Base-by-base conservation (phyloP, 139 green algal genomes). In the Nannochloris sp. region DNA sequence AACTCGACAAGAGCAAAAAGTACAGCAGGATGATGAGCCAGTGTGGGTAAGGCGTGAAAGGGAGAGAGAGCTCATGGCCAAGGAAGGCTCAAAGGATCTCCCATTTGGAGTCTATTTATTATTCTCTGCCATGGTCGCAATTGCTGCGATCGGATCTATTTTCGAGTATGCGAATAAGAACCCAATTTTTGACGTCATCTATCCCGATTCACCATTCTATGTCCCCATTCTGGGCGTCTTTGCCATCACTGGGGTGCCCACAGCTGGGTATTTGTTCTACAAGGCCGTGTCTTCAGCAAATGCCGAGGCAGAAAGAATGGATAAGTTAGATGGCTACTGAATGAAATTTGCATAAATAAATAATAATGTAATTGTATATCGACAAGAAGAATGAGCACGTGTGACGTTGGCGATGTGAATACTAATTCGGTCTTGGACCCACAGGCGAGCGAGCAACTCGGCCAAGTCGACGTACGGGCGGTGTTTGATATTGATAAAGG, bases 31-130 rank as follows among this genome's bases (percentile, higher is more conserved):
- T 23, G 66, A 81, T 6, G 60, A 82, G 10, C 88, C 88, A 1
- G 67, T 83, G 16, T 95, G 88, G 88, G 80, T 88, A 14, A 66
- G 80, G 14, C 68, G 80, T 18, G 88, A 95, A 68, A 80, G 84
- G 54, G 76, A 90, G 75, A 73, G 78, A 6, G 72, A 87, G 68
- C 60, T 90, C 24, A 64, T 75, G 24, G 67, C 70, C 19, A 65
- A 73, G 61, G 44, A 73, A 15, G 67, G 70, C 27, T 40, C 34
- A 18, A 36, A 43, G 23, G 65, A 73, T 54, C 73, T 95, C 12
- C 87, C 88, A 0, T 95, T 90, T 73, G 70, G 68, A 4, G 62
- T 90, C 15, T 90, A 83, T 59, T 75, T 96, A 14, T 53, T 95
- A 10, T 66, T 68, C 29, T 90, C 85, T 37, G 53, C 68, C 14